Conservation (phyloP, 257 asterid genomes). For the Rhazya stricta region DNA sequence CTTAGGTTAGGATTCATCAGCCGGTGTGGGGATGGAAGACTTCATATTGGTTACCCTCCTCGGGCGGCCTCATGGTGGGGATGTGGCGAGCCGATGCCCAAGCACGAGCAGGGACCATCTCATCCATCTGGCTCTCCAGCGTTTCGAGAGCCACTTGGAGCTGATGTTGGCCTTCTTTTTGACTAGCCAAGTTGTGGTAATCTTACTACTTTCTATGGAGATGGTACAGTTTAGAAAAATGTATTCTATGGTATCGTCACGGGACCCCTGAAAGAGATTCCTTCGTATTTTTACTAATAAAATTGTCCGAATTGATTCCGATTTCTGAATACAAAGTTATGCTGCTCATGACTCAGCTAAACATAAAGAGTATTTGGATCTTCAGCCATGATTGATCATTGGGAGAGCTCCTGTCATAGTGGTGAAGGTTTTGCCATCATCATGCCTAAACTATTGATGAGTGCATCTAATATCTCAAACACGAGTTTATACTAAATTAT, state of each 20-base stretch:
- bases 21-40: not conserved
- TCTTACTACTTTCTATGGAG: not conserved
- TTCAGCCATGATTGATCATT: too few relatives aligned
- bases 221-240: too few relatives aligned
- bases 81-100: slow-evolving; percentile 4
- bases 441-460: too few relatives aligned
- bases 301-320: not conserved
- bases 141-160: slow-evolving; percentile 2
- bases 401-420: too few relatives aligned
- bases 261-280: not conserved
- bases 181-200: not conserved
- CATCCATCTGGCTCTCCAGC: not conserved
- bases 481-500: too few relatives aligned
- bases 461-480: too few relatives aligned
- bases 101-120: not conserved
- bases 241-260: not conserved
- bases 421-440: too few relatives aligned
- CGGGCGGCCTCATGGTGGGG: not conserved
- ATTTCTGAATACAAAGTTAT: not conserved
- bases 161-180: not conserved
- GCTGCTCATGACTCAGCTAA: not conserved
- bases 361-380: too few relatives aligned
- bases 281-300: not conserved
- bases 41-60: not conserved
- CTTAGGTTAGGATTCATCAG: not conserved